phyloP scores from a whole-genome alignment of 2,329 filamentous ascomycete species.

The Colletotrichum australisinense region DNA sequence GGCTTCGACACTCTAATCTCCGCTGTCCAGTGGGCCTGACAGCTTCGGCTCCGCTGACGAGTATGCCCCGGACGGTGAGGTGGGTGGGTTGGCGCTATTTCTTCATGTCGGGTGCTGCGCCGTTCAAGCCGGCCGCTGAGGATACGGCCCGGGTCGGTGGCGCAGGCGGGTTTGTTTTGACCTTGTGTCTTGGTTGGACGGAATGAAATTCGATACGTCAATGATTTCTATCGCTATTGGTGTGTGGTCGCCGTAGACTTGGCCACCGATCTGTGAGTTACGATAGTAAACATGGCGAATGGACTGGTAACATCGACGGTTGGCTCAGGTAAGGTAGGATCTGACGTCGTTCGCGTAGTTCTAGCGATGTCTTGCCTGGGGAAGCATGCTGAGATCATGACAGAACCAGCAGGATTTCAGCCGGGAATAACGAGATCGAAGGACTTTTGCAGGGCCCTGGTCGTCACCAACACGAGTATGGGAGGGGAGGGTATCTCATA shows the following conservation, averaged over 20 bases:
- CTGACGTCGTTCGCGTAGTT: too few relatives aligned
- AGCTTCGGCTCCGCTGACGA: slow-evolving; percentile 16
- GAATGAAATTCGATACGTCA: background rate
- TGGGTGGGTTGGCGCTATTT: slow-evolving; percentile 12
- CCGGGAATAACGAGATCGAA: slow-evolving; percentile 14
- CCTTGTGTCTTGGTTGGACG: background rate
- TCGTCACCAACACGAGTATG: background rate
- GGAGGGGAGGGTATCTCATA: background rate
- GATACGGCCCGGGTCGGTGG: background rate
- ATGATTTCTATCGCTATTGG: background rate
- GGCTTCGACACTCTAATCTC: slow-evolving; percentile 25
- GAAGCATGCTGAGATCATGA: slow-evolving; percentile 22
- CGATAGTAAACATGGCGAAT: background rate
- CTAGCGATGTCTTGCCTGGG: background rate
- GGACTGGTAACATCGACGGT: background rate
- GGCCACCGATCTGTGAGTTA: background rate
- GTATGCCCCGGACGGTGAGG: background rate
- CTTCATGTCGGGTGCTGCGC: slow-evolving; percentile 8
- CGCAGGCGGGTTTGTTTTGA: background rate
- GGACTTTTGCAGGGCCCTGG: background rate
- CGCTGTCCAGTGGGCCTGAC: slow-evolving; percentile 25
- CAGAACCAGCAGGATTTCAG: background rate
- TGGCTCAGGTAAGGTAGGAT: background rate
- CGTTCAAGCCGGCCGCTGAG: background rate
- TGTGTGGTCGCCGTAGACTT: background rate